Evolutionary conservation across 1,139 yeast species (phyloP).

Genomic region (Yamadazyma taylorii): DNA sequence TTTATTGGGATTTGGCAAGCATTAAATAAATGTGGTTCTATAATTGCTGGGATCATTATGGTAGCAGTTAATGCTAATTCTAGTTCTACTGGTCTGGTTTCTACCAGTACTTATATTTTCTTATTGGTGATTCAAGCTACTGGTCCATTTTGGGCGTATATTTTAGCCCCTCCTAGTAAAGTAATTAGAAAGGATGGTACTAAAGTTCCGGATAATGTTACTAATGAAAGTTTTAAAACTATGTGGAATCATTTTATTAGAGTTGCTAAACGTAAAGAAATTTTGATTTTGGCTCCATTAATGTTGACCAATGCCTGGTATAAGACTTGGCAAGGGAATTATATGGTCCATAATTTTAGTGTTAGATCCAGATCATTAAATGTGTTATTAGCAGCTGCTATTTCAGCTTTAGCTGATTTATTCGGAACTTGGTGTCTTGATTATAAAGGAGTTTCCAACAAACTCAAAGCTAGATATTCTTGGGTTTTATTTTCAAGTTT

Average conservation of each 20-base stretch:
- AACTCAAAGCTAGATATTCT: conserved; percentile 10
- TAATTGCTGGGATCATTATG: conserved; percentile 22
- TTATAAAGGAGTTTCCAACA: conserved; percentile 11
- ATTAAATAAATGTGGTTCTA: conserved; percentile 20
- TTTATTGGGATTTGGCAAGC: conserved; percentile 24
- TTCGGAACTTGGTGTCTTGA: conserved; percentile 16
- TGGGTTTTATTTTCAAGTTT: conserved; percentile 15
- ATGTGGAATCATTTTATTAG: conserved; percentile 10
- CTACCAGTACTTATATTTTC: conserved; percentile 21
- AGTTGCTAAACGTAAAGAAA: conserved; percentile 12
- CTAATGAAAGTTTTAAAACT: conserved; percentile 8
- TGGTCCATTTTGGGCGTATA: conserved; percentile 18
- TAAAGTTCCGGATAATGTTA: conserved; percentile 13
- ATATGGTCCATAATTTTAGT: conserved; percentile 20
- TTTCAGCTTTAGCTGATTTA: conserved; percentile 15
- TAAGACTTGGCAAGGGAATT: conserved; percentile 22
- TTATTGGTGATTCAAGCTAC: conserved; percentile 21
- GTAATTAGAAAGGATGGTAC: conserved; percentile 18
- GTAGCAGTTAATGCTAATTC: conserved; percentile 17
- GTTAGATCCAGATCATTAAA: conserved; percentile 23
- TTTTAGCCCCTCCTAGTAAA: conserved; percentile 21
- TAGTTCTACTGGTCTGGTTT: conserved; percentile 16
- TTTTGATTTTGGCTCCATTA: conserved; percentile 9
- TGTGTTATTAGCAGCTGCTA: conserved; percentile 19
- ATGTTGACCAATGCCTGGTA: conserved; percentile 17